A percentile compares a stretch with the other conserved stretches of the same genome.
Conservation (phyloP, 805 yeast genomes). For the Priceomyces castillae region DNA sequence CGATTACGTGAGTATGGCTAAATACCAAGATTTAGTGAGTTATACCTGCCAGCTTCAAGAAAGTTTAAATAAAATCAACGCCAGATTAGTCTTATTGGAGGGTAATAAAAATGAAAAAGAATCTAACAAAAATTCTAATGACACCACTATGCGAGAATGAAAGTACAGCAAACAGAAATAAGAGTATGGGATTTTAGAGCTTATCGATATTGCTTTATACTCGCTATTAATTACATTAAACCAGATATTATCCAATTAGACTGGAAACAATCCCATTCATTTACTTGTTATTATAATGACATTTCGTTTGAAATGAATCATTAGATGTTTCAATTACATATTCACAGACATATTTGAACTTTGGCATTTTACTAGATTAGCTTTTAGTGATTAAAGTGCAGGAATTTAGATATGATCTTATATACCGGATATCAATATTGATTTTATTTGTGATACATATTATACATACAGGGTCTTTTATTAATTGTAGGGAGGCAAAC, state of each 20-base stretch:
- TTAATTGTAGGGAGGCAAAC: slow-evolving; percentile 6
- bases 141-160: too few relatives aligned
- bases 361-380: background rate
- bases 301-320: background rate
- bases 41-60: slow-evolving; percentile 34
- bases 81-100: slow-evolving; percentile 26
- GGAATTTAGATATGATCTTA: background rate
- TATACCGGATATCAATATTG: background rate
- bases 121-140: too few relatives aligned
- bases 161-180: too few relatives aligned
- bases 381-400: background rate
- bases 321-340: too few relatives aligned
- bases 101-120: slow-evolving; percentile 15
- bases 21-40: slow-evolving; percentile 33
- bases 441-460: slow-evolving; percentile 3
- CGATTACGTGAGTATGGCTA: slow-evolving; percentile 24
- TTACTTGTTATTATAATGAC: background rate
- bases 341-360: too few relatives aligned
- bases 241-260: background rate
- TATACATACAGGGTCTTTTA: background rate
- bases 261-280: background rate
- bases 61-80: slow-evolving; percentile 23
- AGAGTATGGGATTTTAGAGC: background rate
- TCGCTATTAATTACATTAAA: background rate
- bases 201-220: background rate